Evolutionary conservation across 257 asterid species (phyloP).

Genomic region (Rauvolfia tetraphylla): DNA sequence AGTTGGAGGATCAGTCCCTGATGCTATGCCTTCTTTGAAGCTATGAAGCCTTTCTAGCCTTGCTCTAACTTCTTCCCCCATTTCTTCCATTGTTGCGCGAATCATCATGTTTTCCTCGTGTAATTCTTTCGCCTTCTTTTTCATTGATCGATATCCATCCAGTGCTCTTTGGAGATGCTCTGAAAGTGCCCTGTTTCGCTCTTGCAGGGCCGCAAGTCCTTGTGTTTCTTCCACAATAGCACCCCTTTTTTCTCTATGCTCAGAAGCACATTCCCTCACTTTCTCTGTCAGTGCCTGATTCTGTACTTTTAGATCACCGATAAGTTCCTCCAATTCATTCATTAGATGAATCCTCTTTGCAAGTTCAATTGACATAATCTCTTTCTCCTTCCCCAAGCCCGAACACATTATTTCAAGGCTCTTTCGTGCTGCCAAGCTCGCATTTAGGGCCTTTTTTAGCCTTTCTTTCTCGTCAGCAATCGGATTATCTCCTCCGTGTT

Average conservation of each 20-base stretch:
- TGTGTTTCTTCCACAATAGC: slow-evolving; percentile 21
- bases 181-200: slow-evolving; percentile 36
- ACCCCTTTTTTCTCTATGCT: slow-evolving; percentile 23
- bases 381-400: slow-evolving; percentile 69
- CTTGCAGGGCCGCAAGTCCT: slow-evolving; percentile 40
- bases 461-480: slow-evolving; percentile 42
- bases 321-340: slow-evolving; percentile 52
- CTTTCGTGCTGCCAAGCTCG: slow-evolving; percentile 53
- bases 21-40: slow-evolving; percentile 32
- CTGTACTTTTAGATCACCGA: slow-evolving; percentile 45
- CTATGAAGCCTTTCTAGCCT: slow-evolving; percentile 40
- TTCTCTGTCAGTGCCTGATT: slow-evolving; percentile 41
- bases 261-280: slow-evolving; percentile 35
- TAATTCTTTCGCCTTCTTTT: slow-evolving; percentile 45
- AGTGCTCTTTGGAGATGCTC: slow-evolving; percentile 48
- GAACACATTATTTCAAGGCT: slow-evolving; percentile 67
- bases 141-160: slow-evolving; percentile 51
- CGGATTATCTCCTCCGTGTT: slow-evolving; percentile 12
- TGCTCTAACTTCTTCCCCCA: slow-evolving; percentile 23
- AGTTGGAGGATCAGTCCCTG: slow-evolving; percentile 1
- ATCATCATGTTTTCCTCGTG: slow-evolving; percentile 49
- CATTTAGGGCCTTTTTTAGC: slow-evolving; percentile 47
- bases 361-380: slow-evolving; percentile 64
- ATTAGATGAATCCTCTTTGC: slow-evolving; percentile 48
- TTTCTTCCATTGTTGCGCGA: neutral